Evolutionary conservation across 1,284 basidiomycete species (phyloP), one percentile per base, ranked within the genome.

Genomic region (Melampsora americana): DNA sequence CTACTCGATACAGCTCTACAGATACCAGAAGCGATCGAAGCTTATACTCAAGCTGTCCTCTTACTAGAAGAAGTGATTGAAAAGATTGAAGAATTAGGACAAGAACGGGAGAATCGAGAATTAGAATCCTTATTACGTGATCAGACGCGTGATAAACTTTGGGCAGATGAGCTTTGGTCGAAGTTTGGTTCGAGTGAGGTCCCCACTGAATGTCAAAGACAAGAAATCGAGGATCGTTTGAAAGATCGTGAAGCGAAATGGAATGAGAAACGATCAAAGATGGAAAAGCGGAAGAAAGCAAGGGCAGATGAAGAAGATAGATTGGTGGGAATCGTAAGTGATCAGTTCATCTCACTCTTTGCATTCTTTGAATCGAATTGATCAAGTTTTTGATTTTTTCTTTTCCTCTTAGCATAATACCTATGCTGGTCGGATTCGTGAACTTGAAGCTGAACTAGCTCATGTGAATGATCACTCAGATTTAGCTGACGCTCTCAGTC

Each of bases 21-120:
- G 53, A 82, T 83, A 11, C 81, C 83, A 9, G 82, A 82, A 9
- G 83, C 84, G 5, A 82, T 84, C 26, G 77, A 79, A 0, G 84
- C 84, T 1, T 84, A 84, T 79, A 78, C 79, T 14, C 80, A 84
- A 77, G 81, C 82, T 7, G 83, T 84, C 1, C 77, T 81, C 6
- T 76, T 84, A 66, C 77, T 84, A n/a, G 79, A 82, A 74, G 81
- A 84, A 69, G 84, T 84, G 50, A 84, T 84, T 82, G 80, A 81
- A 7, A 79, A 83, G 20, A 83, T 84, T 30, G 80, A 83, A 30
- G 81, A 82, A 18, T 77, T 66, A 35, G 78, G 68, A 32, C 59
- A 66, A 48, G 71, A 67, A 20, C 62, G 71, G 23, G 50, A 74
- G 42, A 26, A 66, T 9, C 66, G 66, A 53, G 71, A 74, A 59